Base-by-base conservation (phyloP, 2,329 filamentous ascomycete species). In the Fusarium oligoseptatum region DNA sequence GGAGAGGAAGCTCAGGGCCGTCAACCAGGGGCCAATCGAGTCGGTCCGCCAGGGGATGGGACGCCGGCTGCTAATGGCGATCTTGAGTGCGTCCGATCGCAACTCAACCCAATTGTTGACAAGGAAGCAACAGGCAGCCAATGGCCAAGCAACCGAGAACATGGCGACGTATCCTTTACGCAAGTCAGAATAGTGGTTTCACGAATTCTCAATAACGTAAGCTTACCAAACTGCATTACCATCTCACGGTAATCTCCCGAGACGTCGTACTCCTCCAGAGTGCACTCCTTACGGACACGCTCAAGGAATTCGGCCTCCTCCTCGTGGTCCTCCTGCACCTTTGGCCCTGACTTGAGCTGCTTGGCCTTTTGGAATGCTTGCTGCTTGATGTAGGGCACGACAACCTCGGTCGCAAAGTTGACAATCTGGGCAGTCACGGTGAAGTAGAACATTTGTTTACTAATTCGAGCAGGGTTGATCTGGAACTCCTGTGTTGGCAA, bases 31-130 rank as follows among this genome's bases (percentile, higher is more conserved):
- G 0, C 97, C 97, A 76, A 99, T 98, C 1, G 94, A 97, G 84
- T 98, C 97, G 2, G 95, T 92, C 63, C 97, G 91, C 89, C 93
- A 95, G 1, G 97, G 97, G 41, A 94, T 94, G 0, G 97, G 97
- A 4, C 97, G 92, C 79, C 96, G 93, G 87, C 94, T 95, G 82
- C 95, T 93, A 57, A 95, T 88, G 66, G 95, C 95, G 78, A 98
- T 97, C 83, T 99, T 99, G 85, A 98, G 89, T 3, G 96, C 95
- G 80, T 99, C 97, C 1, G 94, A 94, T 48, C 97, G 93, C 43
- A 98, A 89, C 81, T 98, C 97, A 67, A 99, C 86, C 95, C 96
- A 98, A 85, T 98, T 97, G 85, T 98, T 98, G 83, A 97, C 86
- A 14, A 98, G 85, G 85, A 98, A 98, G 2, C 93, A 96, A 66